Conservation (phyloP, 805 yeast species). For the Yarrowia bubula region DNA sequence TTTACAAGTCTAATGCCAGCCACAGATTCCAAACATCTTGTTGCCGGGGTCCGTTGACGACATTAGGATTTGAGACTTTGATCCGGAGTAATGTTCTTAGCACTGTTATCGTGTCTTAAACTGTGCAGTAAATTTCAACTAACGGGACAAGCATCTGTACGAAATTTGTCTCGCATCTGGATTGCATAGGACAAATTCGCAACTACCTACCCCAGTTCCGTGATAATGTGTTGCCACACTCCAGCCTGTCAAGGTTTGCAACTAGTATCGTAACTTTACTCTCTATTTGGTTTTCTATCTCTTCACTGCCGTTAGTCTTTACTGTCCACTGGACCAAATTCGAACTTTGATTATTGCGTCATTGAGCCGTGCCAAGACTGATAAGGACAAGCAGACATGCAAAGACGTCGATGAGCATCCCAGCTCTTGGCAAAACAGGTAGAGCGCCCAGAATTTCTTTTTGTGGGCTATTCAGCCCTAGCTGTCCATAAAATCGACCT, state of each 20-base stretch:
- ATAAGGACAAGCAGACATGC: background rate
- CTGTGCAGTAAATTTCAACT: no score
- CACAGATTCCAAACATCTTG: no score
- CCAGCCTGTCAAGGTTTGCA: background rate
- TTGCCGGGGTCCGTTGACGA: no score
- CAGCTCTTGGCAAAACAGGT: background rate
- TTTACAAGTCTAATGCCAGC: no score
- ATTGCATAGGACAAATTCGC: no score
- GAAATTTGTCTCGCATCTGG: no score
- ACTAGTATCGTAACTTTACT: background rate
- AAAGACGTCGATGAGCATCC: background rate
- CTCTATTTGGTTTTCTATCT: background rate
- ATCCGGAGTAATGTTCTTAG: no score
- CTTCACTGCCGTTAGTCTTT: background rate
- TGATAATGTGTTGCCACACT: background rate
- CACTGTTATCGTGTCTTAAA: no score
- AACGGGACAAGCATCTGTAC: background rate
- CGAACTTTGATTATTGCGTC: constrained; percentile 13
- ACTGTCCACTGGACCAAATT: background rate
- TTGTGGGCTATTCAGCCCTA: no score
- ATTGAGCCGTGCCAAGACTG: constrained; percentile 10
- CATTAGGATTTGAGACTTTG: no score
- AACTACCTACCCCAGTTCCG: no score
- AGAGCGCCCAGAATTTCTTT: background rate
- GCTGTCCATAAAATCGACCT: background rate